Evolutionary conservation across 257 asterid genomes (phyloP).

Genomic region (Ilex aquifolium): DNA sequence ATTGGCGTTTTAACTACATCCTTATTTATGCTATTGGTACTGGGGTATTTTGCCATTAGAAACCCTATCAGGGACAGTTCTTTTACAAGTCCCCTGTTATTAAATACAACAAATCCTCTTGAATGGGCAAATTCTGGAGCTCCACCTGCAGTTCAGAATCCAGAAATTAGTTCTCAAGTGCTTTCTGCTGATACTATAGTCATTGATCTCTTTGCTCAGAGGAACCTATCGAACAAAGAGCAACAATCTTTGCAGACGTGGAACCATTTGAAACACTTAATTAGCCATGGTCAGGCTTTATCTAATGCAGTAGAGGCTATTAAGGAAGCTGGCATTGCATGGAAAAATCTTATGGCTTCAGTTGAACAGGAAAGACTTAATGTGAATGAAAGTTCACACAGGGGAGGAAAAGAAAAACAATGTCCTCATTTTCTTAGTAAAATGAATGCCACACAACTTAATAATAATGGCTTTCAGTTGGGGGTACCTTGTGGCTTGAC

Average conservation of each 20-base stretch:
- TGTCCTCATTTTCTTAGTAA: conserved; percentile 92
- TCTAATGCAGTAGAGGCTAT: conserved; percentile 84
- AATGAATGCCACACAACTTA: conserved; percentile 68
- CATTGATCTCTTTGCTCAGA: conserved; percentile 40
- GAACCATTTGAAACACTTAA: conserved; percentile 55
- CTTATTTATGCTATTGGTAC: conserved; percentile 53
- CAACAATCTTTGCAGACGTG: conserved; percentile 59
- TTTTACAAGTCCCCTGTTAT: conserved; percentile 36
- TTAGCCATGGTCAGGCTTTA: conserved; percentile 53
- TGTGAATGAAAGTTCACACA: conserved; percentile 48
- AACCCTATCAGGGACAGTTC: conserved; percentile 56
- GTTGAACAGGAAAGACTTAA: conserved; percentile 60
- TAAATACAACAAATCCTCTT: conserved; percentile 74
- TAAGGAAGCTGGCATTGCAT: conserved; percentile 77
- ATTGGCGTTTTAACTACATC: conserved; percentile 55
- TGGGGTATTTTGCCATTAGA: conserved; percentile 54
- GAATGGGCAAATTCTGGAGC: conserved; percentile 62
- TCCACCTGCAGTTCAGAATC: conserved; percentile 48
- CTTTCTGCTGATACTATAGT: conserved; percentile 44
- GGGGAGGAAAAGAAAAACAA: conserved; percentile 82
- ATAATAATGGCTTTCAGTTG: conserved; percentile 51
- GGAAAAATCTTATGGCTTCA: conserved; percentile 70
- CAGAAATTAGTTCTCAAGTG: conserved; percentile 48
- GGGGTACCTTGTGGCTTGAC: conserved; percentile 92
- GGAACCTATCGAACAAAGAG: conserved; percentile 58